These are phyloP conservation scores for Oryza longistaminata DNA, from an alignment of 176 grass and related monocot genomes.

Conservation along the genomic window DNA sequence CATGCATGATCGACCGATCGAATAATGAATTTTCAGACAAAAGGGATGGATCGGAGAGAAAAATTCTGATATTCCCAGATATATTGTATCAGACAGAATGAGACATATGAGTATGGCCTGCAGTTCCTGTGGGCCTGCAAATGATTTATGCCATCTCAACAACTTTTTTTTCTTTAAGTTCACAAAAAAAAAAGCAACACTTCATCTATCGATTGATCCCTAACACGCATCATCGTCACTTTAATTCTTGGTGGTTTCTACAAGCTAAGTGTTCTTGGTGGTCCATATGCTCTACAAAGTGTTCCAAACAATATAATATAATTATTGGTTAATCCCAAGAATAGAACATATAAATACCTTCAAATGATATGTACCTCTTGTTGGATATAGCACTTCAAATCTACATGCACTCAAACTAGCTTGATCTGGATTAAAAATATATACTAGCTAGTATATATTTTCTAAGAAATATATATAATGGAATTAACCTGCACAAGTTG, in stretches of 20 bases:
- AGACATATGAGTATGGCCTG: background rate
- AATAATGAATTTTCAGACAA: constrained; percentile 21
- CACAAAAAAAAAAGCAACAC: background rate
- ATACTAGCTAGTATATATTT: background rate
- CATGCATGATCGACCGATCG: background rate
- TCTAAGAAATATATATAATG: background rate
- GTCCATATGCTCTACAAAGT: no score
- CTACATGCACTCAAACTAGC: background rate
- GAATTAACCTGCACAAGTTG: constrained; percentile 3
- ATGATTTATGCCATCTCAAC: background rate
- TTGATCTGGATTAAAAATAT: background rate
- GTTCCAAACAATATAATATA: no score
- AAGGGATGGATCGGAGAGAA: background rate
- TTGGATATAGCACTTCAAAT: background rate
- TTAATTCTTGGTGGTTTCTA: no score
- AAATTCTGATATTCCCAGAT: constrained; percentile 17
- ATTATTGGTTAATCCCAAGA: no score
- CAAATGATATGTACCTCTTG: background rate
- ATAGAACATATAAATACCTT: background rate
- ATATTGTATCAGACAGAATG: constrained; percentile 27
- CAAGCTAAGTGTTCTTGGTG: no score
- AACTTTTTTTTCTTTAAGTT: background rate
- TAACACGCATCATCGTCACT: no score
- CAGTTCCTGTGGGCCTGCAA: background rate
- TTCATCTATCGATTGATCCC: background rate